A percentile compares a stretch with the other conserved stretches of the same genome.
Evolutionary conservation across 1,284 basidiomycete genomes (phyloP).

Genomic region (Chiua sp.): DNA sequence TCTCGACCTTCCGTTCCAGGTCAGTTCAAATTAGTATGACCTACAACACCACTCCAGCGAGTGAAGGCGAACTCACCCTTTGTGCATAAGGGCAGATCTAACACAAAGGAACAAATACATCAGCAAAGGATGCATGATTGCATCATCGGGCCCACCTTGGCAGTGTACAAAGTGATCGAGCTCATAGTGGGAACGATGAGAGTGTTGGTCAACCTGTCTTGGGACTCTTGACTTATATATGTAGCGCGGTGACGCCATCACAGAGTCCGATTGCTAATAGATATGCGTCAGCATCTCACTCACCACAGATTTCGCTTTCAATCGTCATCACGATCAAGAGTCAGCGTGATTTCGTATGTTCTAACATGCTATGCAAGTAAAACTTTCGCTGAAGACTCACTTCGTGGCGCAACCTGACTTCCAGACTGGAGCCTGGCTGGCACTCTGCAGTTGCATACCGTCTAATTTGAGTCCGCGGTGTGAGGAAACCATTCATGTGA

Average conservation of each 20-base stretch:
- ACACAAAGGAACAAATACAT: neutral
- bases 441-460: too few species aligned
- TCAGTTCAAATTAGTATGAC: neutral
- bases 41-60: constrained; percentile 26
- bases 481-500: too few species aligned
- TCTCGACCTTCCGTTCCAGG: constrained; percentile 46
- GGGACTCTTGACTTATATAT: constrained; percentile 15
- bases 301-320: neutral
- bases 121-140: neutral
- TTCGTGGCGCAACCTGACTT: too few species aligned
- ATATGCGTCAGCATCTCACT: neutral
- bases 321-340: neutral
- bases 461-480: too few species aligned
- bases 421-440: too few species aligned
- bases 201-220: neutral
- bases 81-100: constrained; percentile 22
- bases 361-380: too few species aligned
- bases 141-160: constrained; percentile 39
- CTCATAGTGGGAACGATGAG: constrained; percentile 7
- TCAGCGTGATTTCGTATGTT: neutral
- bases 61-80: constrained; percentile 34
- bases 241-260: neutral
- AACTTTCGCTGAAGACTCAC: too few species aligned
- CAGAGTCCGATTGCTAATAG: neutral
- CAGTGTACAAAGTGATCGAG: constrained; percentile 52